phyloP scores from a whole-genome alignment of 768 basidiomycete species.

The Mrakia gelida region DNA sequence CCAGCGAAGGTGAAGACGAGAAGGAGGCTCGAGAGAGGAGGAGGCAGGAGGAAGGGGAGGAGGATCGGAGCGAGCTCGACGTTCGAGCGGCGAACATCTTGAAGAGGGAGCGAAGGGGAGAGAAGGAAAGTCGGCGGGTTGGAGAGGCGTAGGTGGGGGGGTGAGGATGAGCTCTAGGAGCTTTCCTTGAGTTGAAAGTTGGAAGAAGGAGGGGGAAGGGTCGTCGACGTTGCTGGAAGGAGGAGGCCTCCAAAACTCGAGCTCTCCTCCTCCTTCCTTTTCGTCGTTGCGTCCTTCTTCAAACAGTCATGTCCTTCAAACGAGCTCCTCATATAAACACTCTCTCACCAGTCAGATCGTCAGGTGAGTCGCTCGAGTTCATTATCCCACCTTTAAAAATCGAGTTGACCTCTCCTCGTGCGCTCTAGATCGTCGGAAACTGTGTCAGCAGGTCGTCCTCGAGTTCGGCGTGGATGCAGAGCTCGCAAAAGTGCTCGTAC shows the following conservation, averaged over 20 bases:
- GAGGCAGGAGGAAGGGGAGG: background rate
- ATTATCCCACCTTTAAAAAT: no score
- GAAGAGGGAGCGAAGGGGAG: background rate
- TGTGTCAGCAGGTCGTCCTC: background rate
- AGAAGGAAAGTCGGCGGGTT: no score
- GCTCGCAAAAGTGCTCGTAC: constrained; percentile 28
- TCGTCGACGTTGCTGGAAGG: background rate
- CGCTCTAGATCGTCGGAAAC: constrained; percentile 21
- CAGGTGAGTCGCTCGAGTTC: background rate
- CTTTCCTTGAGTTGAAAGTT: background rate
- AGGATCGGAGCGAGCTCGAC: background rate
- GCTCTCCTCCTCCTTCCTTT: background rate
- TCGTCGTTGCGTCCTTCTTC: no score
- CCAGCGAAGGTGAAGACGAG: background rate
- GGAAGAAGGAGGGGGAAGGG: background rate
- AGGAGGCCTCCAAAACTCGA: background rate
- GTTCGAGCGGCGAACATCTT: background rate
- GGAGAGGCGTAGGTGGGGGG: background rate
- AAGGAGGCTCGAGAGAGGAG: background rate
- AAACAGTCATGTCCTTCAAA: constrained; percentile 26
- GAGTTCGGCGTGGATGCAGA: constrained; percentile 12
- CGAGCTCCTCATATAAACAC: constrained; percentile 24
- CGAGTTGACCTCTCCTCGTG: background rate
- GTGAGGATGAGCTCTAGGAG: background rate
- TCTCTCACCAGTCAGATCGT: constrained; percentile 21